Evolutionary conservation across 2,329 filamentous ascomycete genomes (phyloP).

Genomic region (Monilinia fructigena): DNA sequence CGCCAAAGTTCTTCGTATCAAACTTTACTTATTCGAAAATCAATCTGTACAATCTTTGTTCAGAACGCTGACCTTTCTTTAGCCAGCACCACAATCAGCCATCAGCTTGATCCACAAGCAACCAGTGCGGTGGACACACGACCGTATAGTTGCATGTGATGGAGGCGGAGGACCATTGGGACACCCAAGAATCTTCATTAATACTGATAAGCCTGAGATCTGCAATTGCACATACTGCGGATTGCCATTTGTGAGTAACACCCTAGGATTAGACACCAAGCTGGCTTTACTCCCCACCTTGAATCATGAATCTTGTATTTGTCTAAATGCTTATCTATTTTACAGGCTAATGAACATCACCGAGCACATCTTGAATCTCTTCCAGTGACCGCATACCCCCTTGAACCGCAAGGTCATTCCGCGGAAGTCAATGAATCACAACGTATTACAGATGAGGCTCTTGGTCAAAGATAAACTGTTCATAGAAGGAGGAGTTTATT

Average conservation of each 20-base stretch:
- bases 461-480: constrained; percentile 56
- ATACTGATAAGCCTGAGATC: constrained; percentile 95
- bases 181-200: constrained; percentile 95
- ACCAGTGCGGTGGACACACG: constrained; percentile 87
- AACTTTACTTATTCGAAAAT: not conserved
- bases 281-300: not conserved
- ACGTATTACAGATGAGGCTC: constrained; percentile 56
- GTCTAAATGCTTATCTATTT: not conserved
- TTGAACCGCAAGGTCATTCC: constrained; percentile 60
- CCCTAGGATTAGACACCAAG: not conserved
- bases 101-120: constrained; percentile 97
- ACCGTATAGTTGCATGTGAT: constrained; percentile 80
- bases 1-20: not conserved
- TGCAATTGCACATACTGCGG: constrained; percentile 90
- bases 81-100: constrained; percentile 87
- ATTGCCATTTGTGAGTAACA: constrained; percentile 70
- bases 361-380: constrained; percentile 79
- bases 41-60: no score
- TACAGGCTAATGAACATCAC: constrained; percentile 85
- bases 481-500: constrained; percentile 18
- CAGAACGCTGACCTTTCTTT: constrained; percentile 39
- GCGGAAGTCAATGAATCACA: constrained; percentile 59
- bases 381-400: constrained; percentile 76
- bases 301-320: not conserved
- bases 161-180: constrained; percentile 87